Percentiles rank a stretch among this genome's conserved stretches.
Evolutionary conservation across 495 filamentous ascomycete genomes (phyloP).

Genomic region (Tetracladium marchalianum): DNA sequence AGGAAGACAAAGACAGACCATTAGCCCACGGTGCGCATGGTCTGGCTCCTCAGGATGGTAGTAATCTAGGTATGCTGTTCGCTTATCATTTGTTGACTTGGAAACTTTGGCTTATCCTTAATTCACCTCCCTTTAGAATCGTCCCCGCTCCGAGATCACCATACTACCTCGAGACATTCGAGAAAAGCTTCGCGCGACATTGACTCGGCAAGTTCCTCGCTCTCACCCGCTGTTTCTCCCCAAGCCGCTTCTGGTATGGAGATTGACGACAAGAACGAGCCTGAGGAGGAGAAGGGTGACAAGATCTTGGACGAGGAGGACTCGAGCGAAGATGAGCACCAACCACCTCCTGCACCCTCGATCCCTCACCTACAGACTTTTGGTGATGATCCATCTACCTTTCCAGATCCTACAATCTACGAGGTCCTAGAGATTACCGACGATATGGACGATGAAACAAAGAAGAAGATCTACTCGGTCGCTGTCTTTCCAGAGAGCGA

Average conservation of each 20-base stretch:
- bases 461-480: slow-evolving; percentile 79
- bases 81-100: slow-evolving; percentile 2
- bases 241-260: slow-evolving; percentile 32
- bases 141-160: slow-evolving; percentile 7
- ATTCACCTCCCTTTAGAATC: background rate
- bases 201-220: slow-evolving; percentile 53
- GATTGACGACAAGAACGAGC: slow-evolving; percentile 39
- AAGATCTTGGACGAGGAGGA: slow-evolving; percentile 38
- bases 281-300: slow-evolving; percentile 41
- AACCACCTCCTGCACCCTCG: slow-evolving; percentile 67
- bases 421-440: slow-evolving; percentile 68
- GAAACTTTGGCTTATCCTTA: background rate
- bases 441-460: slow-evolving; percentile 71
- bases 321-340: slow-evolving; percentile 56
- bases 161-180: slow-evolving; percentile 2
- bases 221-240: slow-evolving; percentile 33
- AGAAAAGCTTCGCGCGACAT: slow-evolving; percentile 16
- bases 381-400: slow-evolving; percentile 83
- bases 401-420: slow-evolving; percentile 89
- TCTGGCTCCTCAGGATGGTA: slow-evolving; percentile 57
- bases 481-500: slow-evolving; percentile 71
- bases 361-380: slow-evolving; percentile 67
- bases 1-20: slow-evolving; percentile 45
- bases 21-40: slow-evolving; percentile 53
- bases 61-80: slow-evolving; percentile 50